These are phyloP conservation scores for Chiua virens DNA, from an alignment of 768 basidiomycete genomes.

Conservation along the genomic window DNA sequence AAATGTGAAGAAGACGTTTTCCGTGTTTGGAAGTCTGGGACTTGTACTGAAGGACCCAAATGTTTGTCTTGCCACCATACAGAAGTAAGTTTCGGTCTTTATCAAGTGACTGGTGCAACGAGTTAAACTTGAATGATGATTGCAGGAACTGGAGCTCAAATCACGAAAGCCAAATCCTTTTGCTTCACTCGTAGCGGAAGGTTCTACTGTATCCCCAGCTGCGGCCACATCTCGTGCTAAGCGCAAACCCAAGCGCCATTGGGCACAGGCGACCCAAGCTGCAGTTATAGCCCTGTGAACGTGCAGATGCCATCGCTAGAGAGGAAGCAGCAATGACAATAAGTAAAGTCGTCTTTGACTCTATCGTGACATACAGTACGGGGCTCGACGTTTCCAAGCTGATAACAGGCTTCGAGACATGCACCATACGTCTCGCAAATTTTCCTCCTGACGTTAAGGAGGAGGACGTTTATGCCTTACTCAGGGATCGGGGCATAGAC, in stretches of 20 bases:
- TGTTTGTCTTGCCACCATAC: conserved; percentile 37
- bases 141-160: conserved; percentile 6
- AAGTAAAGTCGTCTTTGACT: conserved; percentile 41
- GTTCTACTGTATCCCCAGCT: no score
- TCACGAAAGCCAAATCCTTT: background rate
- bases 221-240: background rate
- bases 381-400: conserved; percentile 43
- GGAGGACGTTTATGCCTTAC: conserved; percentile 40
- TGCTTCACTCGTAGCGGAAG: no score
- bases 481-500: conserved; percentile 44
- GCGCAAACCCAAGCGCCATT: background rate
- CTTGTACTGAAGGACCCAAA: conserved; percentile 35
- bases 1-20: conserved; percentile 22
- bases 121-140: no score
- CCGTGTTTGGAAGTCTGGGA: conserved; percentile 37
- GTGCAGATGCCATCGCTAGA: conserved; percentile 8
- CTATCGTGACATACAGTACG: conserved; percentile 45
- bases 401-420: conserved; percentile 49
- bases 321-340: conserved; percentile 40
- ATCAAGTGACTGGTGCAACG: background rate
- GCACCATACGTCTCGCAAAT: conserved; percentile 42
- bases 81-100: conserved; percentile 21
- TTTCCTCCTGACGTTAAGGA: conserved; percentile 41
- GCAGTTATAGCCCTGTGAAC: conserved; percentile 8
- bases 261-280: conserved; percentile 12